Evolutionary conservation across 2,329 filamentous ascomycete genomes (phyloP).

Genomic region (Venturia carpophila): DNA sequence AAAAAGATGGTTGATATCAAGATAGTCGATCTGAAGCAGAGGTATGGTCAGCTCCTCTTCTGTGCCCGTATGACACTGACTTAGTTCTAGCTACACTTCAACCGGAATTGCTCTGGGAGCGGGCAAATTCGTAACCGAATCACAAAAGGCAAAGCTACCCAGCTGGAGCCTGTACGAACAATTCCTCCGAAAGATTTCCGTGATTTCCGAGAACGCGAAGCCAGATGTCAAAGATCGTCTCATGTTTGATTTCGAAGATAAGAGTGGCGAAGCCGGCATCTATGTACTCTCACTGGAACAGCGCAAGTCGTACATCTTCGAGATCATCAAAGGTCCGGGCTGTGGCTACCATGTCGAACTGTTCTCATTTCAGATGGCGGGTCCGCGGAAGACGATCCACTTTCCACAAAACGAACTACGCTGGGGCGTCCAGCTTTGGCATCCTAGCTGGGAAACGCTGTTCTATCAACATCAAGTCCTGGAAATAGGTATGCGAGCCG

Average conservation of each 20-base stretch:
- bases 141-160: background rate
- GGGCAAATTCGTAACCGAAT: background rate
- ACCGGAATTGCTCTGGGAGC: background rate
- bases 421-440: conserved; percentile 13
- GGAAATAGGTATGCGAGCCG: conserved; percentile 3
- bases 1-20: conserved; percentile 12
- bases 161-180: background rate
- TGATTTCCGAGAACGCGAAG: conserved; percentile 5
- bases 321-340: background rate
- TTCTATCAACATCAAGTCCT: conserved; percentile 6
- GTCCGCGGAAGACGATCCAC: background rate
- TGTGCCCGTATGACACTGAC: background rate
- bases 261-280: background rate
- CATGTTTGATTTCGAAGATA: conserved; percentile 4
- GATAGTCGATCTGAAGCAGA: conserved; percentile 10
- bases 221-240: background rate
- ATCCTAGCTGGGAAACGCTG: conserved; percentile 11
- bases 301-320: conserved; percentile 7
- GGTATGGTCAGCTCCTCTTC: background rate
- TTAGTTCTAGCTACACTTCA: background rate
- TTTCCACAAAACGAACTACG: background rate
- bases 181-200: background rate
- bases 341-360: conserved; percentile 14
- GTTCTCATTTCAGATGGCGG: background rate
- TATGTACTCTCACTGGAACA: background rate